Percentiles rank a stretch among this genome's conserved stretches.
These are phyloP conservation scores for Yamadazyma buinensis DNA, from an alignment of 1,139 yeast genomes.

Conservation along the genomic window DNA sequence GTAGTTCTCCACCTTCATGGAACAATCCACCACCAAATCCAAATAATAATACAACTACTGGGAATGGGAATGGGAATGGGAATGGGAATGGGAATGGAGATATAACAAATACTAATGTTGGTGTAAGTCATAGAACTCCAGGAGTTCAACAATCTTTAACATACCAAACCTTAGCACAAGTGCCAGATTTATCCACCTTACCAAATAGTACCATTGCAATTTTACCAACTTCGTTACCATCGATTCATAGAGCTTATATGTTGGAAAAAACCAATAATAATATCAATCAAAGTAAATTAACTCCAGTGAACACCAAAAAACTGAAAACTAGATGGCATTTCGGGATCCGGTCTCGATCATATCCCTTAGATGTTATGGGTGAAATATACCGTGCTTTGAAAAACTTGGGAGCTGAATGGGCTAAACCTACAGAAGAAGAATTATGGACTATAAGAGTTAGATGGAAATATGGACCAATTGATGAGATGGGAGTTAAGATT, in stretches of 20 bases:
- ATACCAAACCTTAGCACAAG: conserved; percentile 48
- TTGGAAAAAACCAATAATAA: conserved; percentile 43
- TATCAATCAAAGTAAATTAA: conserved; percentile 46
- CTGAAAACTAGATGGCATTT: conserved; percentile 98
- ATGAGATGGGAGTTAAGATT: conserved; percentile 18
- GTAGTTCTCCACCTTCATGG: conserved; percentile 48
- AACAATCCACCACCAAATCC: conserved; percentile 3
- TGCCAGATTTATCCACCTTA: conserved; percentile 47
- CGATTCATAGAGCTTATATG: conserved; percentile 93
- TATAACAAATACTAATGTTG: conserved; percentile 11
- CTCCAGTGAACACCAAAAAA: conserved; percentile 76
- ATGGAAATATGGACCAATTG: conserved; percentile 73
- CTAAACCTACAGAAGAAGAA: conserved; percentile 87
- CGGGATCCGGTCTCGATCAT: conserved; percentile 93
- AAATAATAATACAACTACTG: neutral
- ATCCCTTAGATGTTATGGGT: conserved; percentile 98
- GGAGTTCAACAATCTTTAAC: conserved; percentile 48
- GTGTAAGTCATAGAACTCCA: conserved; percentile 26
- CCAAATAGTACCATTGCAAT: conserved; percentile 79
- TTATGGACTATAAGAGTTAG: conserved; percentile 97
- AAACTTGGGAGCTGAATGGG: conserved; percentile 97
- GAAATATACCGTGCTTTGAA: conserved; percentile 93
- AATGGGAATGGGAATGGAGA: conserved; percentile 12
- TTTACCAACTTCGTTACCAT: conserved; percentile 89
- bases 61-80: conserved; percentile 3